A percentile compares a stretch with the other conserved stretches of the same genome.
phyloP scores from a whole-genome alignment of 2,329 filamentous ascomycete species.

The Penicillium concentricum region DNA sequence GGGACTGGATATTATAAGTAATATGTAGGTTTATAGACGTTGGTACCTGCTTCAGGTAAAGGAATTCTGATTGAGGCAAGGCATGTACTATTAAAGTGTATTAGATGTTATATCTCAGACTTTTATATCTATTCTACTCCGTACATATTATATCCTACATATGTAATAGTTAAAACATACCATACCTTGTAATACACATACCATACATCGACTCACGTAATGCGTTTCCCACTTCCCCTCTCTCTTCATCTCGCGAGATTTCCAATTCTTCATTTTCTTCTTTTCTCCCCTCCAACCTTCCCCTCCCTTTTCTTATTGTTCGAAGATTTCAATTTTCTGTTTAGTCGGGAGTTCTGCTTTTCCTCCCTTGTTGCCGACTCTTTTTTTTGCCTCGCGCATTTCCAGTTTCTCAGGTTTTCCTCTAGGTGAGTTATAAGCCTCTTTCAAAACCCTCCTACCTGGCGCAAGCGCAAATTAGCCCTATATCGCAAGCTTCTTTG shows the following conservation, averaged over 20 bases:
- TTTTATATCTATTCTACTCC: too few relatives aligned
- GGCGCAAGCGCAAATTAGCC: background rate
- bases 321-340: slow-evolving; percentile 25
- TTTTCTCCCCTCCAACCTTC: slow-evolving; percentile 17
- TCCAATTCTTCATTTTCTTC: slow-evolving; percentile 26
- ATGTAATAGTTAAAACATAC: too few relatives aligned
- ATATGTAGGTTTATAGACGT: background rate
- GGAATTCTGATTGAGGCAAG: background rate
- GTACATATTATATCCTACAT: too few relatives aligned
- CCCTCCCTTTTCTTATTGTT: slow-evolving; percentile 28
- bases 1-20: slow-evolving; percentile 3
- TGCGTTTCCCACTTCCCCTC: slow-evolving; percentile 16
- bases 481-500: background rate
- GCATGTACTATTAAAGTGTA: too few relatives aligned
- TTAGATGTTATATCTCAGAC: too few relatives aligned
- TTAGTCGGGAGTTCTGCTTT: slow-evolving; percentile 27
- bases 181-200: slow-evolving; percentile 7
- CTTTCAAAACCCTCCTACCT: slow-evolving; percentile 5
- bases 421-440: slow-evolving; percentile 22
- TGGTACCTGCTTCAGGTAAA: background rate
- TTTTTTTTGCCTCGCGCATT: slow-evolving; percentile 21
- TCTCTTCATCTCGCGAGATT: slow-evolving; percentile 23
- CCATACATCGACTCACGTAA: slow-evolving; percentile 9
- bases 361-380: slow-evolving; percentile 18
- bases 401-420: slow-evolving; percentile 20